Base-by-base conservation (phyloP, 225 moss, liverwort and hornwort species). In the Anthoceros angustus region DNA sequence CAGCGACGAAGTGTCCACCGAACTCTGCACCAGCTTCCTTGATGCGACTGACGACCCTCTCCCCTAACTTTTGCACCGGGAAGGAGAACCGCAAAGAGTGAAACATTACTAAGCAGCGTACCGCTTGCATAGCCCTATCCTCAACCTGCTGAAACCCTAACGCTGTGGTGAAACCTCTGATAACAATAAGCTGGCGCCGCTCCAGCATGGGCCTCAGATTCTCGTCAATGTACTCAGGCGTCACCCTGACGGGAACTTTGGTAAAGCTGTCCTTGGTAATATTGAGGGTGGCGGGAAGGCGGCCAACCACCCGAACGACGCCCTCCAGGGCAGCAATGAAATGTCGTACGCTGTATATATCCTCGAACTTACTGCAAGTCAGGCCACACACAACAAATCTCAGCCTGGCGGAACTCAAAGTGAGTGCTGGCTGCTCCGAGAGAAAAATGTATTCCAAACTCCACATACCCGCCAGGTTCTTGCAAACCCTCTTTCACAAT, bases 311-410 rank as follows among this genome's bases (percentile, higher is more conserved):
- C 50, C 84, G 76, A 12, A 87, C 84, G 43, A 84, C 46, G 9
- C 79, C 84, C 68, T 84, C 87, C 73, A 87, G 73, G 64, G 74
- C 82, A 25, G 78, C 45, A 63, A 87, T 82, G 72, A 87, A 87
- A 50, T 77, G 76, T 75, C 77, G 80, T 42, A 84, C 71, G 63
- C 78, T 82, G 72, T 87, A 87, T 42, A 87, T 72, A 61, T 87
- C 87, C 41, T 84, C 82, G 38, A 87, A 87, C 46, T 78, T 78
- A 68, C 87, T 87, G 84, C 66, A 65, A 63, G 64, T 43, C n/a
- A 68, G 39, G 14, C 11, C 42, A 43, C 24, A 69, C 7, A 32
- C 25, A 12, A 63, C 41, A 25, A 8, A 60, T 26, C 23, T 48
- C 32, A 25, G 6, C 48, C 18, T 49, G 15, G 68, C 10, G 42